These are phyloP conservation scores for Begonia masoniana DNA, from an alignment of 306 rosid genomes.

Conservation along the genomic window DNA sequence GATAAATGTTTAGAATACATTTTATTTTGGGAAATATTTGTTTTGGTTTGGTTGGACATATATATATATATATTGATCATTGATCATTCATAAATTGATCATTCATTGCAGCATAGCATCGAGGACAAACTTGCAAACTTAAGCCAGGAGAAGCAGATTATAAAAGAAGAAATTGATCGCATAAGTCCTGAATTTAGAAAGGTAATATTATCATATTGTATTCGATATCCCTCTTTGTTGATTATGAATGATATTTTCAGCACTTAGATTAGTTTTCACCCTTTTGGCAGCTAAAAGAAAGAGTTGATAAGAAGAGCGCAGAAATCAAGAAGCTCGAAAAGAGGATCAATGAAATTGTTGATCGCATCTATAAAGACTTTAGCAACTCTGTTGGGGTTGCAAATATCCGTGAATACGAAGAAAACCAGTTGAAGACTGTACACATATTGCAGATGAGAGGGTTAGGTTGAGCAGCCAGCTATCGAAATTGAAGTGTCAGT, in stretches of 20 bases:
- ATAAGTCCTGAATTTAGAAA: slow-evolving; percentile 67
- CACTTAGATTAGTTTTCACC: neutral
- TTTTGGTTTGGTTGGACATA: too few species aligned
- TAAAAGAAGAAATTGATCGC: slow-evolving; percentile 63
- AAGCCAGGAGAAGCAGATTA: slow-evolving; percentile 48
- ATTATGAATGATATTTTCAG: neutral
- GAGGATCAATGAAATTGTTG: slow-evolving; percentile 84
- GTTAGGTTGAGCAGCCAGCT: slow-evolving; percentile 83
- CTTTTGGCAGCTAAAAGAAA: slow-evolving; percentile 39
- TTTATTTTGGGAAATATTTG: too few species aligned
- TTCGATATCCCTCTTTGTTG: neutral
- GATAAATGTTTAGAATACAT: too few species aligned
- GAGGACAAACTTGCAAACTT: slow-evolving; percentile 73
- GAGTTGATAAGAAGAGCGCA: slow-evolving; percentile 49
- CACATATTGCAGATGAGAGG: slow-evolving; percentile 92
- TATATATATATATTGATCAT: neutral
- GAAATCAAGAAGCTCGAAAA: slow-evolving; percentile 66
- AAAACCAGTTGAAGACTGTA: slow-evolving; percentile 75
- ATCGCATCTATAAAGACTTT: slow-evolving; percentile 67
- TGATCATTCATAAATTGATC: slow-evolving; percentile 1
- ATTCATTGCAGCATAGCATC: slow-evolving; percentile 57
- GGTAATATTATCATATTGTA: slow-evolving; percentile 31
- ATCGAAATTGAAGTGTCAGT: slow-evolving; percentile 90
- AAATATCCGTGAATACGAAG: slow-evolving; percentile 97
- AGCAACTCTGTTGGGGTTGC: slow-evolving; percentile 91